phyloP scores from a whole-genome alignment of 1,284 basidiomycete genomes.

The Malassezia sp. region DNA sequence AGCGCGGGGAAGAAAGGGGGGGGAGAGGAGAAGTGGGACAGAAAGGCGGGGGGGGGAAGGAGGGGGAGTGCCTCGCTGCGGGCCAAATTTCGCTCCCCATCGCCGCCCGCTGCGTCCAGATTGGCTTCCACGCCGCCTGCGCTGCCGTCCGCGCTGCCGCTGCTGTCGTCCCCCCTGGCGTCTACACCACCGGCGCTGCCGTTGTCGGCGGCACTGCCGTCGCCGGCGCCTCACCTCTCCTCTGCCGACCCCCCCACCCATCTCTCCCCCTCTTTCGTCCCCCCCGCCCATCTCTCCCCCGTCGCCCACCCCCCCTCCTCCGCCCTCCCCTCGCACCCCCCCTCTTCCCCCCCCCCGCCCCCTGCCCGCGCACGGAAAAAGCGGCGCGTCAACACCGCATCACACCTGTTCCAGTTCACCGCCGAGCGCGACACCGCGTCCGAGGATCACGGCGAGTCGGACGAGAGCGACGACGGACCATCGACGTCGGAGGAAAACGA shows the following conservation, averaged over 20 bases:
- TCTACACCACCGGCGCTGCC: too few relatives aligned
- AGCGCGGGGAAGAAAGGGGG: too few relatives aligned
- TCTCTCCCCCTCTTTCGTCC: neutral
- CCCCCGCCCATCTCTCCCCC: neutral
- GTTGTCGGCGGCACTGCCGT: too few relatives aligned
- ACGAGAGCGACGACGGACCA: slow-evolving; percentile 52
- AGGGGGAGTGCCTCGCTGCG: too few relatives aligned
- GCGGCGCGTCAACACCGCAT: slow-evolving; percentile 48
- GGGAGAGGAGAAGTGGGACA: too few relatives aligned
- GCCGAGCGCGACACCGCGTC: slow-evolving; percentile 68
- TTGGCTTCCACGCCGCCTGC: too few relatives aligned
- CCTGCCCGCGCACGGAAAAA: neutral
- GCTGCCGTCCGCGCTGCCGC: too few relatives aligned
- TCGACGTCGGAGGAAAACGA: slow-evolving; percentile 52
- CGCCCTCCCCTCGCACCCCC: neutral
- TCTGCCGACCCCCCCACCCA: neutral
- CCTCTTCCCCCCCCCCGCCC: neutral
- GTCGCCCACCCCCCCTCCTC: neutral
- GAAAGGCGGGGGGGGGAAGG: too few relatives aligned
- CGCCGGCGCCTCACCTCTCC: slow-evolving; percentile 4
- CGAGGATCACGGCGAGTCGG: slow-evolving; percentile 49
- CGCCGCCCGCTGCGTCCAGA: too few relatives aligned
- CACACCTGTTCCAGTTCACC: slow-evolving; percentile 56
- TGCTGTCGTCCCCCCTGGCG: too few relatives aligned
- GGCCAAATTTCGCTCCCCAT: too few relatives aligned